phyloP scores from a whole-genome alignment of 208 protist genomes.

The Trypanosoma melophagium region DNA sequence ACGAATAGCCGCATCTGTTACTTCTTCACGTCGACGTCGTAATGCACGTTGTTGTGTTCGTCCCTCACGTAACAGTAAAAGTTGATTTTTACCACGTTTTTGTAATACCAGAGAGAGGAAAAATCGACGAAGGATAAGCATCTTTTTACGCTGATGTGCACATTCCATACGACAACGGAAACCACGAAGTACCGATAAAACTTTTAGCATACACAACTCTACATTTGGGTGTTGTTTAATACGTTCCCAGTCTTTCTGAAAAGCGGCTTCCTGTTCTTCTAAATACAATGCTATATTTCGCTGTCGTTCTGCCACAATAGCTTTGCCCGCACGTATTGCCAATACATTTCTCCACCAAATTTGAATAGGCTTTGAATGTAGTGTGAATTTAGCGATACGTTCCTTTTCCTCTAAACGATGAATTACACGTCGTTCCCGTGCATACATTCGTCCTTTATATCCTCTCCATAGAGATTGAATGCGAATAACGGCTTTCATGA shows the following conservation, averaged over 20 bases:
- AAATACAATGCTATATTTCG: conserved; percentile 37
- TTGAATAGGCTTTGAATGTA: conserved; percentile 1
- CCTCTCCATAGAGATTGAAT: conserved; percentile 39
- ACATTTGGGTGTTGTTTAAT: conserved; percentile 29
- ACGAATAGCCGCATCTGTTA: conserved; percentile 41
- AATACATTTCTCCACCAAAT: conserved; percentile 15
- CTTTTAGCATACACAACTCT: conserved; percentile 22
- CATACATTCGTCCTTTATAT: conserved; percentile 26
- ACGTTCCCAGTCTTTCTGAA: conserved; percentile 30
- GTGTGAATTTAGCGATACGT: conserved; percentile 6
- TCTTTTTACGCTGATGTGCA: conserved; percentile 9
- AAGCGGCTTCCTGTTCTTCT: conserved; percentile 17
- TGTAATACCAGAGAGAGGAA: conserved; percentile 40
- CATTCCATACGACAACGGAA: conserved; percentile 36
- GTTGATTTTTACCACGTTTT: conserved; percentile 24
- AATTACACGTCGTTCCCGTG: conserved; percentile 31
- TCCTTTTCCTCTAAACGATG: conserved; percentile 37
- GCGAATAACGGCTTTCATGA: background rate
- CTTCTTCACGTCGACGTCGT: conserved; percentile 53
- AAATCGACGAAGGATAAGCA: conserved; percentile 33
- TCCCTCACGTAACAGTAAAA: conserved; percentile 34
- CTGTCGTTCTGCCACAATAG: conserved; percentile 20
- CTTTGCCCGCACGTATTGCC: conserved; percentile 4
- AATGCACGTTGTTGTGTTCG: conserved; percentile 12
- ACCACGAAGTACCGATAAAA: conserved; percentile 57